Evolutionary conservation across 805 yeast genomes (phyloP), one percentile per base, ranked within the genome.

Genomic region (Saturnispora zaruensis): DNA sequence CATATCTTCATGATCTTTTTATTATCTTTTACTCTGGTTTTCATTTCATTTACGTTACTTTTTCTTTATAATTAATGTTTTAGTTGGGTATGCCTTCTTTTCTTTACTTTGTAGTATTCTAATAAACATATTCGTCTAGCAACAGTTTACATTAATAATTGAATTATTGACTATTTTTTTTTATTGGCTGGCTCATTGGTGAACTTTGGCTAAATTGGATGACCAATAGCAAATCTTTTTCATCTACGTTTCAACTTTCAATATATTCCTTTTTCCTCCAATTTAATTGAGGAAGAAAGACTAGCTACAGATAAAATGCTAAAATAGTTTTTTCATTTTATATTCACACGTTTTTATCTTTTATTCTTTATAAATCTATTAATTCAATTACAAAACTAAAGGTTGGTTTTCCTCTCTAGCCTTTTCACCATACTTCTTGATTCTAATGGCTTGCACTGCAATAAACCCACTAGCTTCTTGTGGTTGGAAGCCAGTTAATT

Each of bases 401-500:
- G 70, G 64, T 32, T 74, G 77, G 53, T 86, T 86, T 61, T 81
- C 82, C 68, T 82, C 90, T 73, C 87, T 83, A 68, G 89, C 95
- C 64, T 93, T 78, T 73, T 89, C 95, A 69, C 99, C 99, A 69
- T 87, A 93, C 75, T 93, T 93, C 79, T 93, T 93, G 69, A 91
- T 87, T 78, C 99, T 88, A 70, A 93, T 93, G 55, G 98, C 87
- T 77, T 93, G 97, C 61, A 93, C 96, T 59, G 96, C 87, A 71
- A 93, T 93, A 79, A 93, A 93, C 50, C 99, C 99, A 54, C 95
- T 75, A 53, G 99, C 88, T 69, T 91, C 98, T 68, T 86, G 89
- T 56, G 99, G 99, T 63, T 87, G 84, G 78, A 93, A 93, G 53
- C 96, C 99, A 52, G 97, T 89, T 65, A 93, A 82, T 74, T 93